Base-by-base conservation (phyloP, 805 yeast species). In the Candida manassasensis region DNA sequence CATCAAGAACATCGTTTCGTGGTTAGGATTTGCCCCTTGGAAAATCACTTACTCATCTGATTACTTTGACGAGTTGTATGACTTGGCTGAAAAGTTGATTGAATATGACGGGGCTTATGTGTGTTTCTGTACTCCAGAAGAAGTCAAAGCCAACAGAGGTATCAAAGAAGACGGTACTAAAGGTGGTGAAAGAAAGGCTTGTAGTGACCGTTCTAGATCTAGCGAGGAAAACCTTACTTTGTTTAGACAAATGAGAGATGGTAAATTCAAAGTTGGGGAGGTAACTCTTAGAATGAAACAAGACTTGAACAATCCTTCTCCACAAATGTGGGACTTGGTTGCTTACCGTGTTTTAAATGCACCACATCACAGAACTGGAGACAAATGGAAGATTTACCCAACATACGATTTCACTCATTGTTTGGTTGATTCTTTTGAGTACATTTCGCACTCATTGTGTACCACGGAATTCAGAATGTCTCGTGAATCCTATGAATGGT, bases 271-370 rank as follows among this genome's bases (percentile, higher is more conserved):
- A 47, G 88, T 88, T 27, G 97, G 97, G 46, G 85, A 86, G 61
- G 97, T 96, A 19, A 87, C 88, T 8, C 72, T 93, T 56, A 82
- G 99, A 67, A 93, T 93, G 97, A 90, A 90, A 59, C 96, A 87
- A 71, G 96, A 93, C 53, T 67, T 93, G 44, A 56, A 61, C 6
- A 84, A 93, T 12, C 95, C 96, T 44, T 84, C 86, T 44, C 99
- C 99, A 12, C 98, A 93, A 67, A 93, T 93, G 98, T 93, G 99
- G 99, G 99, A 93, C 64, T 73, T 93, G 45, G 93, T 93, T 43
- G 98, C 98, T 9, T 93, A 93, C 67, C 78, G 99, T 59, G 96
- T 93, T 3, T 71, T 93, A 50, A 75, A 90, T 49, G 88, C 95
- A 10, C 77, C 88, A 21, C 98, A 93, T 63, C 95, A 90, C 63